phyloP scores from a whole-genome alignment of 805 yeast genomes.

The Lachancea meyersii region DNA sequence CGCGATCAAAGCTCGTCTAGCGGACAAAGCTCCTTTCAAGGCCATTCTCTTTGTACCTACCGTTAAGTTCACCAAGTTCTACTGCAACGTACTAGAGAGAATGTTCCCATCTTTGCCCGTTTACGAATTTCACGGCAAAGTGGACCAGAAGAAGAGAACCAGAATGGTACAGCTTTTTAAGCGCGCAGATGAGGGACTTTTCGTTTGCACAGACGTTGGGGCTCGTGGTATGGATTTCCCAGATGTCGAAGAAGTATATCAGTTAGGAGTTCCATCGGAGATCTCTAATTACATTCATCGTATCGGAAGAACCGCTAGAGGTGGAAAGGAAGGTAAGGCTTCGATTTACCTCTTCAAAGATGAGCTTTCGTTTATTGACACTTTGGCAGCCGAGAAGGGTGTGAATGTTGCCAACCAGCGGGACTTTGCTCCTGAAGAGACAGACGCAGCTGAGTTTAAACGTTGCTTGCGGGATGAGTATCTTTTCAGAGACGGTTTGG shows the following conservation, averaged over 20 bases:
- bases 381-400: conserved; percentile 45
- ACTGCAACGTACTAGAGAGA: conserved; percentile 38
- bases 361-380: conserved; percentile 51
- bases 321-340: conserved; percentile 74
- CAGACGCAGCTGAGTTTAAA: conserved; percentile 25
- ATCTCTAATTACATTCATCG: conserved; percentile 83
- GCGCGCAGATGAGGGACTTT: conserved; percentile 42
- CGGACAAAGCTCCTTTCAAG: conserved; percentile 47
- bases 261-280: conserved; percentile 70
- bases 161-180: conserved; percentile 51
- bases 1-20: conserved; percentile 39
- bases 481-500: conserved; percentile 29
- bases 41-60: conserved; percentile 82
- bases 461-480: conserved; percentile 21
- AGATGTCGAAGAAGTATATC: conserved; percentile 76
- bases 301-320: conserved; percentile 95
- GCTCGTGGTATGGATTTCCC: conserved; percentile 97
- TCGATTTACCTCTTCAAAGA: conserved; percentile 48
- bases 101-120: conserved; percentile 26
- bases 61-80: conserved; percentile 57
- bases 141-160: conserved; percentile 65
- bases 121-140: conserved; percentile 61
- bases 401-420: conserved; percentile 45
- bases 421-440: conserved; percentile 36
- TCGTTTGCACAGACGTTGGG: conserved; percentile 86